Conservation (phyloP, 2,329 filamentous ascomycete genomes). For the Sporothrix schenckii region DNA sequence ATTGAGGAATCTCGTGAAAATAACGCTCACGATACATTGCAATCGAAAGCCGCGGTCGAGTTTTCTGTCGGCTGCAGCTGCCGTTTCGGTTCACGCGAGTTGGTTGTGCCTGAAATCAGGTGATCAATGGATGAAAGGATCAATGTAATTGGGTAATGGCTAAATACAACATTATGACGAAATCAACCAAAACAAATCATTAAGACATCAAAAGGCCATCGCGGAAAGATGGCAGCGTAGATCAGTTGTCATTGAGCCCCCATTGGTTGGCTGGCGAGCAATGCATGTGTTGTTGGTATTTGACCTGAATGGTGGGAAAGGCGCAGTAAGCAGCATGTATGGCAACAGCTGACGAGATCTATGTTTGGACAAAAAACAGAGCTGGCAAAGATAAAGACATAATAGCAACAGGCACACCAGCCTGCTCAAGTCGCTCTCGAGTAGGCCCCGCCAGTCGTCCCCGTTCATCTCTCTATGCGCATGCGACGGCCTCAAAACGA, state of each 20-base stretch:
- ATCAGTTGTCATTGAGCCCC: slow-evolving; percentile 16
- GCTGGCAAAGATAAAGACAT: slow-evolving; percentile 10
- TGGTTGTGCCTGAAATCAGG: not conserved
- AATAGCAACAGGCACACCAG: not conserved
- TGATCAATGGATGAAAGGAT: slow-evolving; percentile 4
- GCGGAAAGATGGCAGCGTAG: not conserved
- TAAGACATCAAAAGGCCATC: slow-evolving; percentile 7
- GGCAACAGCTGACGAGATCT: slow-evolving; percentile 26
- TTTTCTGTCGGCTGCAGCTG: not conserved
- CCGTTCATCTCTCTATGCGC: not conserved
- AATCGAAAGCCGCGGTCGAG: too few species aligned
- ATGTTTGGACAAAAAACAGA: slow-evolving; percentile 11
- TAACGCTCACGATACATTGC: too few species aligned
- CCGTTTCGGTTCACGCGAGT: not conserved
- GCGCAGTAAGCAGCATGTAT: slow-evolving; percentile 28
- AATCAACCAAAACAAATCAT: slow-evolving; percentile 17
- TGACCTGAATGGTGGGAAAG: not conserved
- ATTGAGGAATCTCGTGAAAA: too few species aligned
- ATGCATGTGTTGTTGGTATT: slow-evolving; percentile 26
- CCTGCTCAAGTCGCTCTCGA: slow-evolving; percentile 4
- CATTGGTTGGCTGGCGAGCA: slow-evolving; percentile 24
- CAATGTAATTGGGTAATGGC: slow-evolving; percentile 12
- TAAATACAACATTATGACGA: slow-evolving; percentile 21
- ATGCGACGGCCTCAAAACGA: not conserved
- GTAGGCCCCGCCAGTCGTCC: slow-evolving; percentile 1